Percentiles rank a stretch among this genome's conserved stretches.
Conservation (phyloP, 495 filamentous ascomycete genomes). For the Penicillium diatomitis region DNA sequence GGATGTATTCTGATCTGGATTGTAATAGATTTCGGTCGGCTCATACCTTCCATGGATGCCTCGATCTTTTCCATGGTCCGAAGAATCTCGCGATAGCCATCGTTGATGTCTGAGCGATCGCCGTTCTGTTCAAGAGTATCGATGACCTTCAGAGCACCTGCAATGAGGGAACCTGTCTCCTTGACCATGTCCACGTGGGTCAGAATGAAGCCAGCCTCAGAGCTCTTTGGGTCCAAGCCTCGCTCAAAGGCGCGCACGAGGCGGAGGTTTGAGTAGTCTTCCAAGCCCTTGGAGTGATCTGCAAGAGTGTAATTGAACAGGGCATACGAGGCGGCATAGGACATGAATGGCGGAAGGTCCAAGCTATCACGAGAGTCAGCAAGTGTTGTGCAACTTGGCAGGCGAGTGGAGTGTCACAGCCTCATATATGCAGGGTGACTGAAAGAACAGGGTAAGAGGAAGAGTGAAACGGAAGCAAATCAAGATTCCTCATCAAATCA, state of each 20-base stretch:
- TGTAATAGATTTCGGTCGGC: background rate
- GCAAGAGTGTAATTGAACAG: conserved; percentile 79
- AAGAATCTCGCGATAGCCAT: conserved; percentile 52
- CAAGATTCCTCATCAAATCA: conserved; percentile 4
- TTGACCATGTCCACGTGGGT: conserved; percentile 80
- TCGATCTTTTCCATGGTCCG: conserved; percentile 62
- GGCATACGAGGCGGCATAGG: conserved; percentile 85
- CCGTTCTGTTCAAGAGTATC: conserved; percentile 42
- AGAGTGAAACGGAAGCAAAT: too few species aligned
- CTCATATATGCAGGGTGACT: too few species aligned
- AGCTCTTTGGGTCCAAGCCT: conserved; percentile 75
- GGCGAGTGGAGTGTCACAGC: too few species aligned
- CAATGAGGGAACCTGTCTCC: conserved; percentile 61
- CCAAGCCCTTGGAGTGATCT: conserved; percentile 52
- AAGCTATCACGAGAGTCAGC: conserved; percentile 18
- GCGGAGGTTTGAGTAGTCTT: conserved; percentile 65
- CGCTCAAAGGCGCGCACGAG: conserved; percentile 83
- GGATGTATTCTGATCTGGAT: background rate
- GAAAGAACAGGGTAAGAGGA: background rate
- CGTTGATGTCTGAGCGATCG: conserved; percentile 49
- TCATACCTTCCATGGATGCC: conserved; percentile 63
- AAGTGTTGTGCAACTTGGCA: background rate
- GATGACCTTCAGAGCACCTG: conserved; percentile 56
- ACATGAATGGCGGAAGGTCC: conserved; percentile 72
- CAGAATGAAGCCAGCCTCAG: conserved; percentile 83